Conservation (phyloP, 495 filamentous ascomycete species). For the Talaromyces nanjingensis region DNA sequence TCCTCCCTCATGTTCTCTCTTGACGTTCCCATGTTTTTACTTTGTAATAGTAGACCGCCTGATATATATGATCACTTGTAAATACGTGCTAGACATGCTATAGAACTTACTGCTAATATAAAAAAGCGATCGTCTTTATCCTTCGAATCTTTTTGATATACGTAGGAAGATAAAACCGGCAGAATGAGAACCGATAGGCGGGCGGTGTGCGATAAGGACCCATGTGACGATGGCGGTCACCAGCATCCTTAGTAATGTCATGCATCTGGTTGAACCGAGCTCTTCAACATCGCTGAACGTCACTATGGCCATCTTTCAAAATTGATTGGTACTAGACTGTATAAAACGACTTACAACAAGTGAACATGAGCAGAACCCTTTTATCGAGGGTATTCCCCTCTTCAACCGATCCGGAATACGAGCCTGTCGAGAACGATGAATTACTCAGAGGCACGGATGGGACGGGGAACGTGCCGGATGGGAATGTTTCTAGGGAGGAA, state of each 20-base stretch:
- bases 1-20: not conserved
- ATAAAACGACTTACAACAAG: not conserved
- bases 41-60: not conserved
- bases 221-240: not conserved
- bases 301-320: not conserved
- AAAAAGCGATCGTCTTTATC: not conserved
- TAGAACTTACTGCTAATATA: not conserved
- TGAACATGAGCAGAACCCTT: conserved; percentile 1
- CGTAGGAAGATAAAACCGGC: not conserved
- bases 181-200: not conserved
- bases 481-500: not conserved
- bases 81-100: not conserved
- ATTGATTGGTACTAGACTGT: not conserved
- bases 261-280: not conserved
- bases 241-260: not conserved
- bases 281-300: not conserved
- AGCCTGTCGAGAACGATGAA: conserved; percentile 45
- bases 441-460: conserved; percentile 23
- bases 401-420: conserved; percentile 41
- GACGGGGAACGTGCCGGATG: conserved; percentile 4
- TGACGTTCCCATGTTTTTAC: not conserved
- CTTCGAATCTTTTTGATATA: not conserved
- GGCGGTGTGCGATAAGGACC: conserved; percentile 4
- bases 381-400: conserved; percentile 33
- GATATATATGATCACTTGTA: not conserved